A percentile compares a stretch with the other conserved stretches of the same genome.
Conservation (phyloP, 495 filamentous ascomycete species). For the Pseudoneurospora amorphoporcata region DNA sequence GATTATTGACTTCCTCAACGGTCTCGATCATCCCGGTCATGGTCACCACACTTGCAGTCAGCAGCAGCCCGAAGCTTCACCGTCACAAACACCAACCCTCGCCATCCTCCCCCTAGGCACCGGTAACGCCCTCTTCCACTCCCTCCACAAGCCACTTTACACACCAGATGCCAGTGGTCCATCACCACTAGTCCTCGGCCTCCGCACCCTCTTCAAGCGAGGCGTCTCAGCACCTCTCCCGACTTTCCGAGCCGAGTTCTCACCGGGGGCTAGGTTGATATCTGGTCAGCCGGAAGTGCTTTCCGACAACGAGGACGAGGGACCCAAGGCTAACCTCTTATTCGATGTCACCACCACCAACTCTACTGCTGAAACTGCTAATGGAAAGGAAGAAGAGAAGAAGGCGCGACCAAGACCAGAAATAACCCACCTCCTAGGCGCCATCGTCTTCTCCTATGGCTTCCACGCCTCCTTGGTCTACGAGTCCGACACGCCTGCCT, state of each 20-base stretch:
- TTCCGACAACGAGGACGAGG: neutral
- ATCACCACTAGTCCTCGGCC: slow-evolving; percentile 33
- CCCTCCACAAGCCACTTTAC: slow-evolving; percentile 35
- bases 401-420: slow-evolving; percentile 1
- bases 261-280: slow-evolving; percentile 49
- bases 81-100: slow-evolving; percentile 39
- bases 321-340: neutral
- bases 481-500: slow-evolving; percentile 71
- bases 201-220: slow-evolving; percentile 46
- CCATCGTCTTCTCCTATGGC: slow-evolving; percentile 78
- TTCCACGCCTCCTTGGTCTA: slow-evolving; percentile 81
- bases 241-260: slow-evolving; percentile 53
- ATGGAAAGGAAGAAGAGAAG: neutral
- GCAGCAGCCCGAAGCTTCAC: neutral
- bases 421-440: slow-evolving; percentile 48
- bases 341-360: slow-evolving; percentile 1
- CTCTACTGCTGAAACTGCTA: neutral
- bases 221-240: slow-evolving; percentile 39
- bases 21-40: slow-evolving; percentile 8
- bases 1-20: slow-evolving; percentile 66
- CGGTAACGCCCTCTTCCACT: slow-evolving; percentile 79
- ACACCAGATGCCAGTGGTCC: slow-evolving; percentile 2
- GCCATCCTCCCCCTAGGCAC: slow-evolving; percentile 70
- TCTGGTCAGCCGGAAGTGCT: slow-evolving; percentile 30
- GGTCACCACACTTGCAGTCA: neutral